A percentile compares a stretch with the other conserved stretches of the same genome.
Conservation (phyloP, 768 basidiomycete species). For the Mycena kentingensis region DNA sequence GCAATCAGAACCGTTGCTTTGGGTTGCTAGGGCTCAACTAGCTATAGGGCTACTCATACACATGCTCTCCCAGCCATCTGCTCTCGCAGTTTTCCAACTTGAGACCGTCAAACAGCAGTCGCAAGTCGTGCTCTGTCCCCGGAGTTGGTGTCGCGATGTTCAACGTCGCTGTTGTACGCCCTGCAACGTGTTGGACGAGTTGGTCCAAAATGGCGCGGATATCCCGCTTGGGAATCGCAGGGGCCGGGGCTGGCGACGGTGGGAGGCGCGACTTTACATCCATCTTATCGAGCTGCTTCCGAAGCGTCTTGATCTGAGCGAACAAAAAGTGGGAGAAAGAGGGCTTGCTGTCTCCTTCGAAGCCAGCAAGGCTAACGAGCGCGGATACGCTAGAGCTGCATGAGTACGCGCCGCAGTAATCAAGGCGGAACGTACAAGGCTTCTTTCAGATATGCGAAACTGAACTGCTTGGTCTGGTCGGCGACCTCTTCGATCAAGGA, state of each 20-base stretch:
- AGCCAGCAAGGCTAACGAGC: constrained; percentile 63
- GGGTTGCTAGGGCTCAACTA: too few species aligned
- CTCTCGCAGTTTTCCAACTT: not conserved
- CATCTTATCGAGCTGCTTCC: constrained; percentile 63
- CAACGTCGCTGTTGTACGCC: not conserved
- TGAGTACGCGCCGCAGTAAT: not conserved
- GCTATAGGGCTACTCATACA: too few species aligned
- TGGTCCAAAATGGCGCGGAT: constrained; percentile 13
- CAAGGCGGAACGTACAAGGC: constrained; percentile 67
- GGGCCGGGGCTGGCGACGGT: constrained; percentile 3
- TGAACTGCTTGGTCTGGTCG: constrained; percentile 63
- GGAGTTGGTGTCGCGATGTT: not conserved
- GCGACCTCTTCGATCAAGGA: constrained; percentile 61
- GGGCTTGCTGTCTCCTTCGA: constrained; percentile 49
- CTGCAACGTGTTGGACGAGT: not conserved
- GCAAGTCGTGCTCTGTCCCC: constrained; percentile 13
- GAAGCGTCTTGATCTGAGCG: constrained; percentile 60
- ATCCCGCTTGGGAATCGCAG: constrained; percentile 8
- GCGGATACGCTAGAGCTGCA: constrained; percentile 59
- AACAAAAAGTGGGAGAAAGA: constrained; percentile 55
- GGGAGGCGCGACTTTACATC: not conserved
- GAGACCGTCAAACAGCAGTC: constrained; percentile 15
- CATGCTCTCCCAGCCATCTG: not conserved
- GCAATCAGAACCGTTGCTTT: too few species aligned
- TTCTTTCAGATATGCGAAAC: constrained; percentile 89